Evolutionary conservation across 2,329 filamentous ascomycete species (phyloP).

Genomic region (Camillea tinctor): DNA sequence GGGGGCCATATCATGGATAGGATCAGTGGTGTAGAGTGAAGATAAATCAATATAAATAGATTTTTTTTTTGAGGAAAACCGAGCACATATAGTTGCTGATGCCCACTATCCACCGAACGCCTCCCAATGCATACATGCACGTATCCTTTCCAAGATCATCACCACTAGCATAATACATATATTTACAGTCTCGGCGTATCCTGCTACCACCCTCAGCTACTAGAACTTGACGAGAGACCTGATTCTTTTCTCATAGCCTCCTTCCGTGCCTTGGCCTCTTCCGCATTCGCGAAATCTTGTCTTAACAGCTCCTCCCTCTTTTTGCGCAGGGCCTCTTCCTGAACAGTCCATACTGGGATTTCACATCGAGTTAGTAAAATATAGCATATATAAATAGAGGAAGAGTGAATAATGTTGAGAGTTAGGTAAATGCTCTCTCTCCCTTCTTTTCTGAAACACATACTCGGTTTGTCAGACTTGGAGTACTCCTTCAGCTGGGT

Average conservation of each 20-base stretch:
- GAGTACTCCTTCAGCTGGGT: constrained; percentile 80
- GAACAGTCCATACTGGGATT: constrained; percentile 44
- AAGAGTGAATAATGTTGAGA: neutral
- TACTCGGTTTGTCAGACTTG: constrained; percentile 89
- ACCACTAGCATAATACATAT: neutral
- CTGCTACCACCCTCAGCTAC: constrained; percentile 1
- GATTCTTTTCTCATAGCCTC: constrained; percentile 41
- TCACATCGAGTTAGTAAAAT: too few relatives aligned
- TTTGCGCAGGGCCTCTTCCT: constrained; percentile 39
- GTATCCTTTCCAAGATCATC: too few relatives aligned
- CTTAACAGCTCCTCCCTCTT: constrained; percentile 34
- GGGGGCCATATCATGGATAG: too few relatives aligned
- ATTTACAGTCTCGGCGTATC: neutral
- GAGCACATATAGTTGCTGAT: neutral
- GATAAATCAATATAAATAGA: neutral
- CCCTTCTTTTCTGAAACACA: too few relatives aligned
- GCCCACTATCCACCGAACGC: constrained; percentile 1
- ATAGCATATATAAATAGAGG: neutral
- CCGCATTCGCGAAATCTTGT: constrained; percentile 34
- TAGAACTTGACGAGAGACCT: constrained; percentile 19
- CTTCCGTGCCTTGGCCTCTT: constrained; percentile 39
- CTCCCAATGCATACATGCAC: neutral
- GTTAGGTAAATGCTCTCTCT: too few relatives aligned
- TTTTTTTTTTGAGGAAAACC: neutral
- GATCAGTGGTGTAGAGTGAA: neutral